These are phyloP conservation scores for Fusarium torulosum DNA, from an alignment of 2,329 filamentous ascomycete species.

Conservation along the genomic window DNA sequence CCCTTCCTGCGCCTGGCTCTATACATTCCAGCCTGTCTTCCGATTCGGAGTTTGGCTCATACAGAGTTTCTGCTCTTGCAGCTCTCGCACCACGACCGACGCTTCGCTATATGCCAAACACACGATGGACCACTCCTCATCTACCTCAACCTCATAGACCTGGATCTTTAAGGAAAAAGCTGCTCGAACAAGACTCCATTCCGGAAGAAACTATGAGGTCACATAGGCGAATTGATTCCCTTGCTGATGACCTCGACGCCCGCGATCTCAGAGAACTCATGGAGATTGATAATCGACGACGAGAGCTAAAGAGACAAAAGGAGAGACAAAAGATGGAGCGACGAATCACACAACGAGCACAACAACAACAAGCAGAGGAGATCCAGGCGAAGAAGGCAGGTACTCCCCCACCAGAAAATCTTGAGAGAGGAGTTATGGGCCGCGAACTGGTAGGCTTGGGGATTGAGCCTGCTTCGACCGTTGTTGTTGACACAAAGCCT, in stretches of 20 bases:
- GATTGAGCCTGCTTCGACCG: constrained; percentile 66
- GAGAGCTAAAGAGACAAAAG: constrained; percentile 77
- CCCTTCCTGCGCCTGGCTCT: constrained; percentile 79
- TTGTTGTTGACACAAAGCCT: constrained; percentile 68
- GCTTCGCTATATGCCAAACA: constrained; percentile 77
- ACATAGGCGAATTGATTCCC: constrained; percentile 73
- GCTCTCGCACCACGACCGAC: constrained; percentile 89
- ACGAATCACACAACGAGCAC: constrained; percentile 73
- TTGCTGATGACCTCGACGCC: constrained; percentile 89
- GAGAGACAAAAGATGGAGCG: constrained; percentile 77
- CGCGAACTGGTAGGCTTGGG: constrained; percentile 69
- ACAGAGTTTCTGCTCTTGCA: constrained; percentile 82
- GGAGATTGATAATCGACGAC: constrained; percentile 86
- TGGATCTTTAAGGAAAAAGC: constrained; percentile 65
- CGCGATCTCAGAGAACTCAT: constrained; percentile 87
- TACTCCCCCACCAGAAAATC: constrained; percentile 65
- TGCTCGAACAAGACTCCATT: constrained; percentile 65
- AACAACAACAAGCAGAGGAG: constrained; percentile 72
- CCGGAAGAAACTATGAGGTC: constrained; percentile 71
- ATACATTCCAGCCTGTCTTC: constrained; percentile 82
- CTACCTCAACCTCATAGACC: constrained; percentile 61
- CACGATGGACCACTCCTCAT: constrained; percentile 66
- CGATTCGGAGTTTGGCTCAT: constrained; percentile 77
- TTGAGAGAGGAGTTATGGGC: constrained; percentile 71
- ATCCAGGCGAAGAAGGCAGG: constrained; percentile 66